Evolutionary conservation across 768 basidiomycete species (phyloP).

Genomic region (Phylloporus rhodoxanthus): DNA sequence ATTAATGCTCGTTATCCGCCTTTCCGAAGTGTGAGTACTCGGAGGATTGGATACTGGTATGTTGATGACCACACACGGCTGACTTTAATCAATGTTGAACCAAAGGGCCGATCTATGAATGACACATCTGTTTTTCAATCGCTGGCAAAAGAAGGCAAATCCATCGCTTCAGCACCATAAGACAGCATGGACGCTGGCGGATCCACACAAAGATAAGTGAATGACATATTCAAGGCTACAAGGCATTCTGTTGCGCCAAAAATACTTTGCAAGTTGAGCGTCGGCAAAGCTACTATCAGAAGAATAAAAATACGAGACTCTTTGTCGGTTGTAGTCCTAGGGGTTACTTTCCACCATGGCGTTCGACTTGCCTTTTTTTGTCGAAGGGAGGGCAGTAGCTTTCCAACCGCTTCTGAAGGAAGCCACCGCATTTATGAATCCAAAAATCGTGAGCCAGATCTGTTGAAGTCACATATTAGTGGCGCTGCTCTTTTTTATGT

Average conservation of each 20-base stretch:
- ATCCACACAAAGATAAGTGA: too few species aligned
- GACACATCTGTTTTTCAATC: neutral
- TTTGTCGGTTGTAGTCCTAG: conserved; percentile 7
- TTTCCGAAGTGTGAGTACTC: too few species aligned
- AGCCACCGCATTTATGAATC: conserved; percentile 46
- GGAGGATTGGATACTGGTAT: too few species aligned
- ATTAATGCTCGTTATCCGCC: too few species aligned
- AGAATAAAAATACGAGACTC: neutral
- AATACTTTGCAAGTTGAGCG: too few species aligned
- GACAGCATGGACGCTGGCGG: too few species aligned
- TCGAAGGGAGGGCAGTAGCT: conserved; percentile 43
- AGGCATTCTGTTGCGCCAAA: too few species aligned
- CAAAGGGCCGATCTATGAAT: neutral
- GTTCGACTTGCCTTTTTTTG: neutral
- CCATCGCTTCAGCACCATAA: neutral
- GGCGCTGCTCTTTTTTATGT: neutral
- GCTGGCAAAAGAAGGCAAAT: neutral
- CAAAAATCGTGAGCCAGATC: conserved; percentile 38
- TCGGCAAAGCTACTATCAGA: too few species aligned
- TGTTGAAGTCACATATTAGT: conserved; percentile 16
- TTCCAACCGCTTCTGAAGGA: conserved; percentile 70
- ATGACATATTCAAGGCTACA: too few species aligned
- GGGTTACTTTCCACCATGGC: conserved; percentile 3
- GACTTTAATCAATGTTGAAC: neutral
- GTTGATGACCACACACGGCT: too few species aligned